A percentile compares a stretch with the other conserved stretches of the same genome.
Evolutionary conservation across 192 early-diverging fungal species (phyloP).

Genomic region (Podila epigama): DNA sequence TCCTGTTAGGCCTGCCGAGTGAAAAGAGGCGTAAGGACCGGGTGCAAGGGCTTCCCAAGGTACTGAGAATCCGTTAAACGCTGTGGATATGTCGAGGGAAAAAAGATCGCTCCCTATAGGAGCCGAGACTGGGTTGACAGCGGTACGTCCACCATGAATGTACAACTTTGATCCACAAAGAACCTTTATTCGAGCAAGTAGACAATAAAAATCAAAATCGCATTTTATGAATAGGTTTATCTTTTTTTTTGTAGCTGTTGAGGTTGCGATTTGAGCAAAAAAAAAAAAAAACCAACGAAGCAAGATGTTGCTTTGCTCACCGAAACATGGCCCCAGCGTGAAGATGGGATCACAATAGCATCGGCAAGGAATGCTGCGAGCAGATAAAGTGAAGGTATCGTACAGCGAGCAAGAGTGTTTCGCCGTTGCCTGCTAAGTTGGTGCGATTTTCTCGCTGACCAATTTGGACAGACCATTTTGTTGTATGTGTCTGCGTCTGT

Average conservation of each 20-base stretch:
- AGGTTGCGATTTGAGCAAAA: no score
- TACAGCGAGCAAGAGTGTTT: no score
- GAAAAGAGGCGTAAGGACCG: slow-evolving; percentile 37
- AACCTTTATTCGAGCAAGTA: slow-evolving; percentile 9
- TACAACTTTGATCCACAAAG: slow-evolving; percentile 29
- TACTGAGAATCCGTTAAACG: slow-evolving; percentile 32
- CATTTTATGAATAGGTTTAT: no score
- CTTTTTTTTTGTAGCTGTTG: no score
- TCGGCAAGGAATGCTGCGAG: neutral
- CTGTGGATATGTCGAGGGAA: slow-evolving; percentile 30
- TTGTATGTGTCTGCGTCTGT: no score
- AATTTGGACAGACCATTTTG: no score
- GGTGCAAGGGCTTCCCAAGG: slow-evolving; percentile 39
- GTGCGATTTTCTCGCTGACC: no score
- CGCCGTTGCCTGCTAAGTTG: no score
- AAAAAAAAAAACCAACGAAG: no score
- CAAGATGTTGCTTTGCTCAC: slow-evolving; percentile 14
- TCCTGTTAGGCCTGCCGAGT: slow-evolving; percentile 17
- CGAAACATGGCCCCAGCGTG: slow-evolving; percentile 41
- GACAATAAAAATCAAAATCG: no score
- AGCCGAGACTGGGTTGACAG: slow-evolving; percentile 30
- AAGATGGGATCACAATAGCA: slow-evolving; percentile 21
- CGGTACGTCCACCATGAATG: slow-evolving; percentile 42
- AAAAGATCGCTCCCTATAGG: slow-evolving; percentile 39
- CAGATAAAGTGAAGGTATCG: no score